These are phyloP conservation scores for Neoboletus brunneissimus DNA, from an alignment of 768 basidiomycete species.

Conservation along the genomic window DNA sequence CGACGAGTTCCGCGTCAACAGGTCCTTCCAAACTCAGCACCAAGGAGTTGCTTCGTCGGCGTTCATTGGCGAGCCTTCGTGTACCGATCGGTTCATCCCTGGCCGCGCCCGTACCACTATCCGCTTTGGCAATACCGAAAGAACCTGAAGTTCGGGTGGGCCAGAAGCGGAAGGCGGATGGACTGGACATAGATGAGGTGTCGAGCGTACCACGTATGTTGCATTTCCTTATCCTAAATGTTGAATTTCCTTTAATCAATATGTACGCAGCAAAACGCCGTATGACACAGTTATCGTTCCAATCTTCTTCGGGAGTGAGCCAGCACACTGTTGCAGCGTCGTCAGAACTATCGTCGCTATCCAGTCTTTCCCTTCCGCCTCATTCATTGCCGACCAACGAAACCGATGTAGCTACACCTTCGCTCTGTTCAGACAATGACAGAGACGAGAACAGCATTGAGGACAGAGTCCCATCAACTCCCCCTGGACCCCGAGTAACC, in stretches of 20 bases:
- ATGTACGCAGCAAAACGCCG: slow-evolving; percentile 39
- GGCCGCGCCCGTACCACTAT: slow-evolving; percentile 20
- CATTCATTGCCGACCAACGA: slow-evolving; percentile 35
- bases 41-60: slow-evolving; percentile 24
- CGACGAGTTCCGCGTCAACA: slow-evolving; percentile 1
- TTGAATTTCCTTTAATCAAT: slow-evolving; percentile 1
- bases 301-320: slow-evolving; percentile 24
- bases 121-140: slow-evolving; percentile 1
- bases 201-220: slow-evolving; percentile 36
- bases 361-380: slow-evolving; percentile 18
- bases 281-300: slow-evolving; percentile 28
- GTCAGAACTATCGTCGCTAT: slow-evolving; percentile 26
- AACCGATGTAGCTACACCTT: slow-evolving; percentile 56
- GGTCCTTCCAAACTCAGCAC: slow-evolving; percentile 10
- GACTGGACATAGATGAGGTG: slow-evolving; percentile 22
- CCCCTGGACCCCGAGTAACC: slow-evolving; percentile 40
- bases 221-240: background rate
- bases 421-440: slow-evolving; percentile 73
- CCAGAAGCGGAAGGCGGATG: slow-evolving; percentile 35
- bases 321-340: slow-evolving; percentile 9
- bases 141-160: slow-evolving; percentile 10
- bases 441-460: slow-evolving; percentile 47
- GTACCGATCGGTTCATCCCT: slow-evolving; percentile 23
- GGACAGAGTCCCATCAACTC: slow-evolving; percentile 47
- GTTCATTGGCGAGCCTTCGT: slow-evolving; percentile 27